These are phyloP conservation scores for Leucocoprinus birnbaumii DNA, from an alignment of 768 basidiomycete genomes.

Conservation along the genomic window DNA sequence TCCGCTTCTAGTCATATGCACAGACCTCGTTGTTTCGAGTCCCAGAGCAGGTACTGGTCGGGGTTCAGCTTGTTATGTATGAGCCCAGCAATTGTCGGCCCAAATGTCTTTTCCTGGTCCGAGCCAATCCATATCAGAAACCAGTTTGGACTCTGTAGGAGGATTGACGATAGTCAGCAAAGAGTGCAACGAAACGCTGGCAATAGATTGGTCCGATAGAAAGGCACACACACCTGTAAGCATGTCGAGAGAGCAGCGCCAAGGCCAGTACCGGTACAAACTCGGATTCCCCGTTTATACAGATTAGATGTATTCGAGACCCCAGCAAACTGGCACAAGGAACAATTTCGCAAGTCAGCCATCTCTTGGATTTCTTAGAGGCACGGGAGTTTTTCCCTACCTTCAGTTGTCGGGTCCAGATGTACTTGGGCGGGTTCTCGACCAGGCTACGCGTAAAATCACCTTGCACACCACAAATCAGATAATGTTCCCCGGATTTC, in stretches of 20 bases:
- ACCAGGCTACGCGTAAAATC: slow-evolving; percentile 79
- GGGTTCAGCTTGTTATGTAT: slow-evolving; percentile 67
- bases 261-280: slow-evolving; percentile 83
- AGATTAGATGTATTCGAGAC: slow-evolving; percentile 77
- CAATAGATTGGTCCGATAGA: not conserved
- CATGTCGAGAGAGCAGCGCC: slow-evolving; percentile 81
- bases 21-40: slow-evolving; percentile 65
- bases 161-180: not conserved
- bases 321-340: slow-evolving; percentile 58
- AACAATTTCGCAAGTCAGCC: not conserved
- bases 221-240: slow-evolving; percentile 56
- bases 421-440: slow-evolving; percentile 61
- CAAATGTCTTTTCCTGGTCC: slow-evolving; percentile 84
- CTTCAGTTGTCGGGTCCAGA: slow-evolving; percentile 85
- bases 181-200: not conserved
- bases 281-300: slow-evolving; percentile 79
- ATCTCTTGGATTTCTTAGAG: not conserved
- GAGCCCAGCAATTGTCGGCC: slow-evolving; percentile 71
- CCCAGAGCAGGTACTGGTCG: slow-evolving; percentile 75
- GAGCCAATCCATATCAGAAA: slow-evolving; percentile 85
- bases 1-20: not conserved
- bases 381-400: slow-evolving; percentile 28
- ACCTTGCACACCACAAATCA: slow-evolving; percentile 83
- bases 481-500: slow-evolving; percentile 71
- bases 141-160: slow-evolving; percentile 46